A percentile compares a stretch with the other conserved stretches of the same genome.
phyloP scores from a whole-genome alignment of 768 basidiomycete genomes.

The Crucibulum laeve region DNA sequence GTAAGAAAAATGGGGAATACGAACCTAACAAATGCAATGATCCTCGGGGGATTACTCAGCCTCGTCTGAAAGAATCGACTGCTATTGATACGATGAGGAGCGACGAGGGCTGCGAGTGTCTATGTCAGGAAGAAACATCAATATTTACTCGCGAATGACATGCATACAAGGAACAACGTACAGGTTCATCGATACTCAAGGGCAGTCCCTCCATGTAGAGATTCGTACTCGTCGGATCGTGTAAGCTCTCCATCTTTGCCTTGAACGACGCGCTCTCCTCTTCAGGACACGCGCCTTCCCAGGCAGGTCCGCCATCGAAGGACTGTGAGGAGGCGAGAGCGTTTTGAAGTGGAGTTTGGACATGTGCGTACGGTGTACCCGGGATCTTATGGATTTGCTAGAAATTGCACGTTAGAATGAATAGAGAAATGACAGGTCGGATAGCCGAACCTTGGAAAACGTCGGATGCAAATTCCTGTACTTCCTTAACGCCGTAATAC shows the following conservation, averaged over 20 bases:
- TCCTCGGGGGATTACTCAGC: constrained; percentile 69
- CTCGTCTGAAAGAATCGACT: constrained; percentile 79
- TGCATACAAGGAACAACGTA: constrained; percentile 18
- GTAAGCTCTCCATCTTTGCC: constrained; percentile 71
- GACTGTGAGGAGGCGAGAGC: constrained; percentile 13
- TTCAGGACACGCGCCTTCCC: constrained; percentile 10
- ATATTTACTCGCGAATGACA: neutral
- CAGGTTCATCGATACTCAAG: constrained; percentile 63
- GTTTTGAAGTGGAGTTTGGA: constrained; percentile 11
- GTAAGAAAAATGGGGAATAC: constrained; percentile 13
- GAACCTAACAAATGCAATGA: constrained; percentile 80
- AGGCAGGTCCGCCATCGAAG: constrained; percentile 13
- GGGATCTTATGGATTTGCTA: constrained; percentile 79
- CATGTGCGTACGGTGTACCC: constrained; percentile 59
- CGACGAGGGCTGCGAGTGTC: constrained; percentile 63
- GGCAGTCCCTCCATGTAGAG: constrained; percentile 84
- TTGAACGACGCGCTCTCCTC: constrained; percentile 53
- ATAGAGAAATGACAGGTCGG: constrained; percentile 4
- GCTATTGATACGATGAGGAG: constrained; percentile 68
- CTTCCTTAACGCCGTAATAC: constrained; percentile 65
- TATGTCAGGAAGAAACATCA: constrained; percentile 17
- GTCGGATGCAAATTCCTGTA: constrained; percentile 82
- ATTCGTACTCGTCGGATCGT: constrained; percentile 66
- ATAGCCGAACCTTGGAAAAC: constrained; percentile 66
- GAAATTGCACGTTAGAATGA: constrained; percentile 1